phyloP scores from a whole-genome alignment of 2,329 filamentous ascomycete species.

The Penicillium sp. region DNA sequence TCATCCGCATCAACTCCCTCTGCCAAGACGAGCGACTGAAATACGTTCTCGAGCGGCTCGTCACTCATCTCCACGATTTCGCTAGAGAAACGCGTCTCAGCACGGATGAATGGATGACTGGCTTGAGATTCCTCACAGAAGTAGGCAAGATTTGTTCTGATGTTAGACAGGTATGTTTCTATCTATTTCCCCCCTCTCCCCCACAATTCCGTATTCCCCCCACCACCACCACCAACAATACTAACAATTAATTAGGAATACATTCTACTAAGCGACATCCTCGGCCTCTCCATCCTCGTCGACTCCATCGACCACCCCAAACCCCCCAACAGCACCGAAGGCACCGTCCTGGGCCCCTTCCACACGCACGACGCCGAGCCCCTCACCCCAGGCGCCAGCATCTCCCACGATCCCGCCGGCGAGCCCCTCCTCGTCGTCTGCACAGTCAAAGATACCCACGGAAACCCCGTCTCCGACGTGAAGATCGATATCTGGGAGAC shows the following conservation, averaged over 20 bases:
- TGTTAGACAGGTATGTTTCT: too few relatives aligned
- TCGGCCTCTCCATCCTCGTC: conserved; percentile 70
- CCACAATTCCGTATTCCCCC: too few relatives aligned
- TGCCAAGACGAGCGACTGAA: conserved; percentile 56
- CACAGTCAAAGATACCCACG: conserved; percentile 57
- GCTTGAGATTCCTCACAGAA: conserved; percentile 60
- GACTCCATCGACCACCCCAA: conserved; percentile 79
- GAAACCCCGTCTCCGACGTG: conserved; percentile 55
- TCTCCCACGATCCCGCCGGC: conserved; percentile 61
- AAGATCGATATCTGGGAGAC: conserved; percentile 82
- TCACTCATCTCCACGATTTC: conserved; percentile 73
- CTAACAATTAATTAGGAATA: too few relatives aligned
- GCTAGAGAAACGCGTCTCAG: conserved; percentile 67
- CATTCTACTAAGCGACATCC: conserved; percentile 70
- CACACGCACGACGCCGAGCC: conserved; percentile 67
- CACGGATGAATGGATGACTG: conserved; percentile 69
- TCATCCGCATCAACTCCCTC: conserved; percentile 64
- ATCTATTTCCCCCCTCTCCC: too few relatives aligned
- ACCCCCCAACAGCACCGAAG: conserved; percentile 60
- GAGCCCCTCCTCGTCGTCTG: conserved; percentile 65
- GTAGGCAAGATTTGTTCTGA: conserved; percentile 66
- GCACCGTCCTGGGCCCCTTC: conserved; percentile 72
- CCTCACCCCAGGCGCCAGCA: conserved; percentile 48
- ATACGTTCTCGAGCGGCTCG: conserved; percentile 64
- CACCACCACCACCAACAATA: too few relatives aligned